These are phyloP conservation scores for Quercus dentata DNA, from an alignment of 306 rosid genomes.

Conservation along the genomic window DNA sequence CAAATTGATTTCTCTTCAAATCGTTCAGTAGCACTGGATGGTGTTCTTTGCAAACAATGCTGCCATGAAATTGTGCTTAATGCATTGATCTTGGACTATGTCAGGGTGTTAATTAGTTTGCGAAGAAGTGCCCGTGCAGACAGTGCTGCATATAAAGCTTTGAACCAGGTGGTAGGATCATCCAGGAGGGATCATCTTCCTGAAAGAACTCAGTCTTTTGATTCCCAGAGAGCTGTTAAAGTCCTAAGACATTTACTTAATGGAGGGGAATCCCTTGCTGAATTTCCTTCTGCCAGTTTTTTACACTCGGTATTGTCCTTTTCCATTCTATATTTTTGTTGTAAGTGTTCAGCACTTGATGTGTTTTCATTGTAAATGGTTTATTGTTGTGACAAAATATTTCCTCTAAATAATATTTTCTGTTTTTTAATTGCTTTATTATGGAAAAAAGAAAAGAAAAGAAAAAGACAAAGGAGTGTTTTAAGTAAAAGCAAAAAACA, in stretches of 20 bases:
- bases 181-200: slow-evolving; percentile 46
- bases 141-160: slow-evolving; percentile 63
- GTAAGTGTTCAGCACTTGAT: slow-evolving; percentile 11
- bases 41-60: slow-evolving; percentile 78
- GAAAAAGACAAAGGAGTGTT: background rate
- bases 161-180: slow-evolving; percentile 66
- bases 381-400: background rate
- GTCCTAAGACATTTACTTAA: slow-evolving; percentile 43
- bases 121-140: slow-evolving; percentile 73
- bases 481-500: background rate
- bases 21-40: slow-evolving; percentile 59
- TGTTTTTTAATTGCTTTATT: background rate
- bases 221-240: slow-evolving; percentile 38
- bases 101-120: slow-evolving; percentile 72
- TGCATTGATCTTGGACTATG: slow-evolving; percentile 82
- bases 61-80: slow-evolving; percentile 71
- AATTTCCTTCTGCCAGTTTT: slow-evolving; percentile 88
- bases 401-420: background rate
- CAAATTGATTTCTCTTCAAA: slow-evolving; percentile 62
- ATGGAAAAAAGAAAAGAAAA: background rate
- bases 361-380: background rate
- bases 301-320: slow-evolving; percentile 63
- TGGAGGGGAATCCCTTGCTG: slow-evolving; percentile 84
- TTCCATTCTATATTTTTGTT: slow-evolving; percentile 22
- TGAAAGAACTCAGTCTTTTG: slow-evolving; percentile 34